Base-by-base conservation (phyloP, 2,329 filamentous ascomycete species). In the Myriosclerotinia scirpicola region DNA sequence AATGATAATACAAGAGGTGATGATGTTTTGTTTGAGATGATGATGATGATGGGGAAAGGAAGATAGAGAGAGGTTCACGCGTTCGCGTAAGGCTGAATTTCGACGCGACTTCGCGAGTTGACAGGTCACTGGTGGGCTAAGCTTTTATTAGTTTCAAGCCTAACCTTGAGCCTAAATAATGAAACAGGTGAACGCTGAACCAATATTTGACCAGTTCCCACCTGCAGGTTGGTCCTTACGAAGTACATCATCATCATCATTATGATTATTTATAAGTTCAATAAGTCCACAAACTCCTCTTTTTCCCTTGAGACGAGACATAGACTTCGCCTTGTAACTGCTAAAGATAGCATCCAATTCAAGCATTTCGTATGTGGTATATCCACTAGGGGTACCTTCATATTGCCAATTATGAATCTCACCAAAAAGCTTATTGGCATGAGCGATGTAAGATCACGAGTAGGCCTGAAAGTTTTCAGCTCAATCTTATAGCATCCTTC, bases 1-100 rank as follows among this genome's bases (percentile, higher is more conserved):
- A 71, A 69, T 58, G 66, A 71, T 63, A 70, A 69, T 72, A 54
- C n/a, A 70, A 71, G 67, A 69, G 65, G 70, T 63, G 66, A 67
- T 71, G 68, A 67, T 66, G 60, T 54, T 63, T 30, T 34, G 30
- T 34, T 63, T 46, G 20, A 30, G 20, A 22, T 54, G 22, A 54
- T 40, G 20, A 22, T 54, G 22, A 54, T n/a, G 60, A 40, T 42
- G 17, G n/a, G 20, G 26, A 36, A 60, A 36, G 12, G 20, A 60
- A 15, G 42, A 30, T 30, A 22, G 30, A 48, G 30, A 4, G n/a
- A 50, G n/a, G n/a, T 50, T 22, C 46, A n/a, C 46, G 46, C 58
- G 44, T 50, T 50, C 44, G 58, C 58, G 34, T 50, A 26, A 17
- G 58, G 56, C 42, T 48, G 42, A 34, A 60, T 36, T 17, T 22